Percentiles rank a stretch among this genome's conserved stretches.
Conservation (phyloP, 2,329 filamentous ascomycete species). For the Torrubiella hemipterigena region DNA sequence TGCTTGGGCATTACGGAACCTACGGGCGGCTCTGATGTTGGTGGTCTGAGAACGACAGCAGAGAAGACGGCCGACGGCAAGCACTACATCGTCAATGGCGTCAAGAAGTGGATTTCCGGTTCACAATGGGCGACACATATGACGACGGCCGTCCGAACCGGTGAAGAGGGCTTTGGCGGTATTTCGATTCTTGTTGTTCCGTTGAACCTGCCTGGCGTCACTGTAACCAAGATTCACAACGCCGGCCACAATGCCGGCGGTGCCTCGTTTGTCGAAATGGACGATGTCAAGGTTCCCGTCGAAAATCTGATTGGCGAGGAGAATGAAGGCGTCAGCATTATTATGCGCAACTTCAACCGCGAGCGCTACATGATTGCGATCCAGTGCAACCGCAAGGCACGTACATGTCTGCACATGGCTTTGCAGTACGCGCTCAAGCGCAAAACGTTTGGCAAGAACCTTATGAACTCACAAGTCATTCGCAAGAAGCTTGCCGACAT, state of each 20-base stretch:
- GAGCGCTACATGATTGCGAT: slow-evolving; percentile 47
- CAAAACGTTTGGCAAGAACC: slow-evolving; percentile 45
- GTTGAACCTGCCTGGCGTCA: slow-evolving; percentile 32
- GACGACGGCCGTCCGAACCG: slow-evolving; percentile 49
- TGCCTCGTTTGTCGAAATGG: slow-evolving; percentile 41
- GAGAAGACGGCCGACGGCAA: slow-evolving; percentile 26
- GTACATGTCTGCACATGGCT: slow-evolving; percentile 40
- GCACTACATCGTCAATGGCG: slow-evolving; percentile 49
- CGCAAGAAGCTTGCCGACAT: slow-evolving; percentile 48
- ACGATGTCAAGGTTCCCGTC: slow-evolving; percentile 40
- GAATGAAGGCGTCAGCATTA: slow-evolving; percentile 41
- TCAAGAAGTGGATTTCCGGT: slow-evolving; percentile 58
- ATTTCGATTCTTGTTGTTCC: slow-evolving; percentile 47
- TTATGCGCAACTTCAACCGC: slow-evolving; percentile 48
- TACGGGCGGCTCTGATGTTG: slow-evolving; percentile 49
- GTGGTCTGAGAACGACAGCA: slow-evolving; percentile 49
- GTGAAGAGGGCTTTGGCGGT: slow-evolving; percentile 36
- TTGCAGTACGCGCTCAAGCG: slow-evolving; percentile 36
- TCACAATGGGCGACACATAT: slow-evolving; percentile 47
- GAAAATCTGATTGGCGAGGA: slow-evolving; percentile 40
- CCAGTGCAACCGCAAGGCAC: slow-evolving; percentile 42
- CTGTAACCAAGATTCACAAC: slow-evolving; percentile 42
- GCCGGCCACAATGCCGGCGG: slow-evolving; percentile 55
- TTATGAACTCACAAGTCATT: slow-evolving; percentile 47
- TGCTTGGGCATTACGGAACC: slow-evolving; percentile 56